A percentile compares a stretch with the other conserved stretches of the same genome.
Evolutionary conservation across 352 stramenopile genomes (phyloP).

Genomic region (Globisporangium acanthophoron): DNA sequence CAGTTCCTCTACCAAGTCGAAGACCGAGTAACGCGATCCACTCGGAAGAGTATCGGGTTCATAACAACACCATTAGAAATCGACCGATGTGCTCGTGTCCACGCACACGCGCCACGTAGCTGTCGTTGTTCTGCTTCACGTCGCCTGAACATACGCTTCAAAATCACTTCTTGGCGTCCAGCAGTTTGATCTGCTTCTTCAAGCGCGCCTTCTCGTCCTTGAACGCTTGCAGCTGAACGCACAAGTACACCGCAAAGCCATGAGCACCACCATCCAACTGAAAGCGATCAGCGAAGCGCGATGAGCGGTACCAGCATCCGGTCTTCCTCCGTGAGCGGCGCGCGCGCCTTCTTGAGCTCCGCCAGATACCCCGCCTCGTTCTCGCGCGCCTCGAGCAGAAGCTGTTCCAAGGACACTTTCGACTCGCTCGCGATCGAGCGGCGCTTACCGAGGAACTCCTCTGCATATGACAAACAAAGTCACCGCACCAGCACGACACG

Average conservation of each 20-base stretch:
- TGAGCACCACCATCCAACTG: too few relatives aligned
- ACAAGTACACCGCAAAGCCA: not conserved
- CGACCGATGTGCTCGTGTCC: not conserved
- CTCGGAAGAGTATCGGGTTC: not conserved
- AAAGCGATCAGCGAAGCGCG: not conserved
- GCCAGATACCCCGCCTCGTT: constrained; percentile 78
- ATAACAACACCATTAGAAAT: constrained; percentile 1
- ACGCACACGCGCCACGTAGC: not conserved
- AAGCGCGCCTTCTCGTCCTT: constrained; percentile 82
- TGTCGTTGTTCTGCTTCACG: not conserved
- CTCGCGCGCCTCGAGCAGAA: constrained; percentile 64
- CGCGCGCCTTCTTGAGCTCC: constrained; percentile 60
- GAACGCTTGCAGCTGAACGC: constrained; percentile 65
- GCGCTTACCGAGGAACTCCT: constrained; percentile 9
- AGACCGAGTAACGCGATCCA: constrained; percentile 30
- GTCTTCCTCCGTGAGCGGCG: constrained; percentile 55
- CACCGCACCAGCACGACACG: not conserved
- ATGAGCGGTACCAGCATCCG: constrained; percentile 57
- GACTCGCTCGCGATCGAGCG: constrained; percentile 30
- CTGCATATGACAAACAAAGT: constrained; percentile 13
- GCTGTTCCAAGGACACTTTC: constrained; percentile 70
- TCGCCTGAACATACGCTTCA: not conserved
- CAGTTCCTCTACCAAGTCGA: constrained; percentile 18
- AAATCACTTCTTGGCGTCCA: constrained; percentile 56
- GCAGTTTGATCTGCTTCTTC: constrained; percentile 81